phyloP scores from a whole-genome alignment of 2,329 filamentous ascomycete genomes.

The Chaetothyriales sp. region DNA sequence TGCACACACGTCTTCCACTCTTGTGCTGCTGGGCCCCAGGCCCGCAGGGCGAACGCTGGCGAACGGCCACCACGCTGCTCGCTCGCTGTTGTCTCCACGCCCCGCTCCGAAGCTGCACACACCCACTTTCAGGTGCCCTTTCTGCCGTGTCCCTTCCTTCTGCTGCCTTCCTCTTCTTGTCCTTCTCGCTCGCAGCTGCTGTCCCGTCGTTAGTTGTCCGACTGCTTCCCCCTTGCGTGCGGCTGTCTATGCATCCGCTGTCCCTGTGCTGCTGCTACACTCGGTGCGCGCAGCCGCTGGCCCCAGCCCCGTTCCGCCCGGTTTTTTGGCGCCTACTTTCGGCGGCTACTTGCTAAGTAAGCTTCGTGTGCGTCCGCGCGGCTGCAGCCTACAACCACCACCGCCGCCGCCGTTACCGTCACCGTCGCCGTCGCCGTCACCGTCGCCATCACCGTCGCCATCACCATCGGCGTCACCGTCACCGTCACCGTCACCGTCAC shows the following conservation, averaged over 20 bases:
- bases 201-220: neutral
- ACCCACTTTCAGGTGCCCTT: neutral
- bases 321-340: neutral
- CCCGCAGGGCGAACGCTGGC: neutral
- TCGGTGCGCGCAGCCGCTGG: too few relatives aligned
- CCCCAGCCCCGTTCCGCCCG: neutral
- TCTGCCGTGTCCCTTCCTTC: neutral
- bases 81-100: neutral
- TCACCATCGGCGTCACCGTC: conserved; percentile 1
- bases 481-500: too few relatives aligned
- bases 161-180: neutral
- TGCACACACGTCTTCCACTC: neutral
- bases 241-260: neutral
- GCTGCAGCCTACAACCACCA: neutral
- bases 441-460: too few relatives aligned
- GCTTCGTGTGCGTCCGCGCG: neutral
- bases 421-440: conserved; percentile 1
- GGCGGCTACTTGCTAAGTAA: neutral
- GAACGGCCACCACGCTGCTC: neutral
- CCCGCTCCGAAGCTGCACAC: neutral
- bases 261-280: neutral
- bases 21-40: neutral
- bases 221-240: neutral
- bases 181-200: neutral
- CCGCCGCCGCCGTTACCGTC: neutral